Conservation (phyloP, 768 basidiomycete species). For the Termitomyces sp. region DNA sequence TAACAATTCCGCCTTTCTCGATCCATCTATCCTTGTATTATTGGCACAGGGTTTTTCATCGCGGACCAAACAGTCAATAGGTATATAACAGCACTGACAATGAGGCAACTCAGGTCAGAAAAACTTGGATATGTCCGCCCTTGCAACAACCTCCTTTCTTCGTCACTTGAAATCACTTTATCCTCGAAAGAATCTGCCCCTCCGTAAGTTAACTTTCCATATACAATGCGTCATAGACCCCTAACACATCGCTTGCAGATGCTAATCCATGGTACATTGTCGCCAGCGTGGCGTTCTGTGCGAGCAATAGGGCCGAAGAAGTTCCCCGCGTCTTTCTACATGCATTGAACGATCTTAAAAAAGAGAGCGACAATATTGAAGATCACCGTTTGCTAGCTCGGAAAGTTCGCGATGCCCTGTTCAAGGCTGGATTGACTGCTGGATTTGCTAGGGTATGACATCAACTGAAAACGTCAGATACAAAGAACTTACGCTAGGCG, state of each 20-base stretch:
- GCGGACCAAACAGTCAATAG: not conserved
- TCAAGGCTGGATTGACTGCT: slow-evolving; percentile 53
- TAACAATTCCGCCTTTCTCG: not conserved
- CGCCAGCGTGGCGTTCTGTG: slow-evolving; percentile 49
- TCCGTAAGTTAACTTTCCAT: slow-evolving; percentile 8
- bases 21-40: not conserved
- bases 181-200: slow-evolving; percentile 22
- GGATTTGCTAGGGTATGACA: slow-evolving; percentile 51
- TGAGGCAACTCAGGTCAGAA: not conserved
- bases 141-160: slow-evolving; percentile 39
- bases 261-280: slow-evolving; percentile 56
- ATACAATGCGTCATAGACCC: too few relatives aligned
- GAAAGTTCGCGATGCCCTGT: slow-evolving; percentile 54
- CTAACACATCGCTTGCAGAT: not conserved
- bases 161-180: slow-evolving; percentile 38
- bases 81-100: not conserved
- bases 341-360: slow-evolving; percentile 39
- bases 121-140: slow-evolving; percentile 4
- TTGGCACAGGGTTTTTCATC: not conserved
- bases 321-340: slow-evolving; percentile 50
- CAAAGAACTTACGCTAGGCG: not conserved
- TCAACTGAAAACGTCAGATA: not conserved
- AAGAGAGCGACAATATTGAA: slow-evolving; percentile 19
- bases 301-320: slow-evolving; percentile 53
- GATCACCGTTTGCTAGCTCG: slow-evolving; percentile 41